Percentiles rank a stretch among this genome's conserved stretches.
phyloP scores from a whole-genome alignment of 306 rosid genomes.

The Astragalus glycyphyllos region DNA sequence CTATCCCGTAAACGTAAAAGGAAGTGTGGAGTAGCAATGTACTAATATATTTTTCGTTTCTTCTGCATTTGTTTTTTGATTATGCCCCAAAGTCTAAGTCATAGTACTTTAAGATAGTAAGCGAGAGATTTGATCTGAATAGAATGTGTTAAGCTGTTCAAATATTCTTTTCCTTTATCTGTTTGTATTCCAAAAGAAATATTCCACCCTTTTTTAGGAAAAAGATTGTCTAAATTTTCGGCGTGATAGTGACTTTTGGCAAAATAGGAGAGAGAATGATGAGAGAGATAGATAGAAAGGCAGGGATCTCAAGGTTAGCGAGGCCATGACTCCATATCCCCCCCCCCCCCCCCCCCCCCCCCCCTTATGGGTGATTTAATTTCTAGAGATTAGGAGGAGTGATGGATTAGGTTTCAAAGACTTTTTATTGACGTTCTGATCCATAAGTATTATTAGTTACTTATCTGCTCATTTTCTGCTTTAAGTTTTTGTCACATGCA shows the following conservation, averaged over 20 bases:
- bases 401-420: conserved; percentile 20
- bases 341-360: background rate
- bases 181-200: conserved; percentile 15
- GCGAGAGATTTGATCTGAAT: conserved; percentile 20
- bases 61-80: conserved; percentile 23
- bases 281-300: too few relatives aligned
- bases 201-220: conserved; percentile 3
- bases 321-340: too few relatives aligned
- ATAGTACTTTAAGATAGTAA: conserved; percentile 6
- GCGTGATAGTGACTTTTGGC: too few relatives aligned
- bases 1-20: conserved; percentile 6
- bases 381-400: conserved; percentile 19
- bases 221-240: too few relatives aligned
- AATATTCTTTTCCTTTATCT: conserved; percentile 25
- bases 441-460: conserved; percentile 22
- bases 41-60: conserved; percentile 1
- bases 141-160: conserved; percentile 10
- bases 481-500: conserved; percentile 8
- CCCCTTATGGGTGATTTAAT: conserved; percentile 24
- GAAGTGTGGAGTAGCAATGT: conserved; percentile 1
- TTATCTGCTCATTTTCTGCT: conserved; percentile 30
- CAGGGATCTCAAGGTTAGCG: too few relatives aligned
- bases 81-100: conserved; percentile 30
- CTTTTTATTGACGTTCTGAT: conserved; percentile 30
- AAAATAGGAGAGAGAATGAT: too few relatives aligned